Conservation (phyloP, 169 alveolate species). For the Cryptosporidium xiaoi region DNA sequence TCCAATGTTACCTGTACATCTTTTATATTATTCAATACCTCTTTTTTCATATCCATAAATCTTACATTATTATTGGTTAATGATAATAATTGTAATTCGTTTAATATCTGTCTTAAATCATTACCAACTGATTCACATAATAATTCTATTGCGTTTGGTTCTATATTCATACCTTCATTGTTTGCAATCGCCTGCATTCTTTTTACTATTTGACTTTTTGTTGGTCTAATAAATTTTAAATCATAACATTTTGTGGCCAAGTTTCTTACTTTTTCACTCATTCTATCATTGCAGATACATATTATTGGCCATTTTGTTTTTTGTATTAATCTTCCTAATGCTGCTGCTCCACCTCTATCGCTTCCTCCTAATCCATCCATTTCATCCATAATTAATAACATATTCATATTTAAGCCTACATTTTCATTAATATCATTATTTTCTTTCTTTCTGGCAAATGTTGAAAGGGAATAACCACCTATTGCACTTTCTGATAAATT, state of each 20-base stretch:
- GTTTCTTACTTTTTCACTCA: conserved; percentile 86
- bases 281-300: conserved; percentile 96
- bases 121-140: conserved; percentile 90
- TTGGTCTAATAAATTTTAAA: conserved; percentile 90
- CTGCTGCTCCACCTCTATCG: conserved; percentile 97
- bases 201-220: conserved; percentile 82
- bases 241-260: conserved; percentile 94
- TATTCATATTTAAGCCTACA: conserved; percentile 78
- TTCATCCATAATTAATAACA: conserved; percentile 95
- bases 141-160: conserved; percentile 87
- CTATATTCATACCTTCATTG: conserved; percentile 88
- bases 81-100: conserved; percentile 89
- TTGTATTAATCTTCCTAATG: conserved; percentile 92
- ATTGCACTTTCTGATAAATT: conserved; percentile 79
- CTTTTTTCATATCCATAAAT: conserved; percentile 79
- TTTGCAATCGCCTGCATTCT: conserved; percentile 88
- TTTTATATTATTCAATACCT: conserved; percentile 81
- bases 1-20: conserved; percentile 87
- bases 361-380: conserved; percentile 98
- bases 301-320: conserved; percentile 94
- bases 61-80: conserved; percentile 77
- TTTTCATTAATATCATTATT: background rate
- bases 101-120: conserved; percentile 93
- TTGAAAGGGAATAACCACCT: conserved; percentile 60
- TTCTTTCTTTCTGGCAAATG: conserved; percentile 26